Conservation (phyloP, 495 filamentous ascomycete species). For the Arthonia radiata region DNA sequence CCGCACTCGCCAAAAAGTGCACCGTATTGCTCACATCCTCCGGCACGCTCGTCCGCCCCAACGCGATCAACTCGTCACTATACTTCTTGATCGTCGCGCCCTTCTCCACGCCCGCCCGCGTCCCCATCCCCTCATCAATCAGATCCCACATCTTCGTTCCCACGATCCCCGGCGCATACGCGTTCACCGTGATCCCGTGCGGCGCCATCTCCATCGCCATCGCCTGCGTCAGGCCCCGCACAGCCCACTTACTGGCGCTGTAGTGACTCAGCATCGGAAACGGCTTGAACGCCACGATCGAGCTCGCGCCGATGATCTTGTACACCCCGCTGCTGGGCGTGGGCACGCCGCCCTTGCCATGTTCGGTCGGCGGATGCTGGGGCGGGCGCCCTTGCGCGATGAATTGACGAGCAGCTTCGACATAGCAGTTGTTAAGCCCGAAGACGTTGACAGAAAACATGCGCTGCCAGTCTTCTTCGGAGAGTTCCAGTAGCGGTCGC, state of each 20-base stretch:
- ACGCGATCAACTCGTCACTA: slow-evolving; percentile 18
- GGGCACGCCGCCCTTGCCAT: slow-evolving; percentile 1
- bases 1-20: slow-evolving; percentile 25
- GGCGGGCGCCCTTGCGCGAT: slow-evolving; percentile 22
- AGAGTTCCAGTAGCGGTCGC: slow-evolving; percentile 23
- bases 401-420: slow-evolving; percentile 26
- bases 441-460: slow-evolving; percentile 30
- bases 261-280: slow-evolving; percentile 22
- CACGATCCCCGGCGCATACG: slow-evolving; percentile 37
- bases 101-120: slow-evolving; percentile 18
- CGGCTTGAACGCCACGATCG: slow-evolving; percentile 30
- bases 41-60: slow-evolving; percentile 25
- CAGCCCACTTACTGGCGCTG: background rate
- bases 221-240: background rate
- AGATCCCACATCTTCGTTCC: slow-evolving; percentile 35
- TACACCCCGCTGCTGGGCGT: background rate
- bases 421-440: slow-evolving; percentile 33
- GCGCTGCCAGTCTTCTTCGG: slow-evolving; percentile 20
- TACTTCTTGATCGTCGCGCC: slow-evolving; percentile 26
- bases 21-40: slow-evolving; percentile 34
- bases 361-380: slow-evolving; percentile 10
- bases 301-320: background rate
- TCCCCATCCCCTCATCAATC: slow-evolving; percentile 26
- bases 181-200: slow-evolving; percentile 35
- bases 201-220: slow-evolving; percentile 12